These are phyloP conservation scores for Cicer bijugum DNA, from an alignment of 306 rosid genomes.

Conservation along the genomic window DNA sequence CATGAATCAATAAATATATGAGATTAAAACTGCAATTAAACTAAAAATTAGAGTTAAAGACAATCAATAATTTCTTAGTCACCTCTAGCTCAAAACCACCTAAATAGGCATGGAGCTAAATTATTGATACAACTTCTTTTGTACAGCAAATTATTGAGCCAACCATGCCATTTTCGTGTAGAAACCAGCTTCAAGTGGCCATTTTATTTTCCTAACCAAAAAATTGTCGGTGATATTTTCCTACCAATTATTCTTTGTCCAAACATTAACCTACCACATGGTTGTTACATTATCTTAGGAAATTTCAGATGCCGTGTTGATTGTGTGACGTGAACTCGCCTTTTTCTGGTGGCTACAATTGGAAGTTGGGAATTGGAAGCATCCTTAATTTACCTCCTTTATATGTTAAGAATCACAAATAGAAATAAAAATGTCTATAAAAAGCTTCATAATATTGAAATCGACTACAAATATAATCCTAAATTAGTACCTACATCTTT, in stretches of 20 bases:
- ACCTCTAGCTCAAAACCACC: too few relatives aligned
- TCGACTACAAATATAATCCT: background rate
- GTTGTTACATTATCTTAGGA: slow-evolving; percentile 27
- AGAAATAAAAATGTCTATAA: background rate
- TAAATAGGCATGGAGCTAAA: background rate
- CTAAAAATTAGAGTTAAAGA: too few relatives aligned
- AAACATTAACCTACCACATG: slow-evolving; percentile 10
- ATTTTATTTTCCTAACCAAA: background rate
- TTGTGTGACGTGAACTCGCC: background rate
- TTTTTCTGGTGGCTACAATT: background rate
- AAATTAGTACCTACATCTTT: background rate
- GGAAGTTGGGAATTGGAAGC: background rate
- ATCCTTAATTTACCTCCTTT: background rate
- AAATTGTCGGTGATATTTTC: background rate
- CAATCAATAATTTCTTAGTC: too few relatives aligned
- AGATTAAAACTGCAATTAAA: too few relatives aligned
- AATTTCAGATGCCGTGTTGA: background rate
- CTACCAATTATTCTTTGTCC: background rate
- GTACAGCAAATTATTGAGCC: slow-evolving; percentile 14
- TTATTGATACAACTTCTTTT: slow-evolving; percentile 23
- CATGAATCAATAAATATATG: too few relatives aligned
- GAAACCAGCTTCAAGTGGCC: background rate
- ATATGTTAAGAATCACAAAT: background rate
- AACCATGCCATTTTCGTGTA: background rate
- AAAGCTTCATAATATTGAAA: background rate